Evolutionary conservation across 805 yeast species (phyloP).

Genomic region (Metschnikowia aberdeeniae): DNA sequence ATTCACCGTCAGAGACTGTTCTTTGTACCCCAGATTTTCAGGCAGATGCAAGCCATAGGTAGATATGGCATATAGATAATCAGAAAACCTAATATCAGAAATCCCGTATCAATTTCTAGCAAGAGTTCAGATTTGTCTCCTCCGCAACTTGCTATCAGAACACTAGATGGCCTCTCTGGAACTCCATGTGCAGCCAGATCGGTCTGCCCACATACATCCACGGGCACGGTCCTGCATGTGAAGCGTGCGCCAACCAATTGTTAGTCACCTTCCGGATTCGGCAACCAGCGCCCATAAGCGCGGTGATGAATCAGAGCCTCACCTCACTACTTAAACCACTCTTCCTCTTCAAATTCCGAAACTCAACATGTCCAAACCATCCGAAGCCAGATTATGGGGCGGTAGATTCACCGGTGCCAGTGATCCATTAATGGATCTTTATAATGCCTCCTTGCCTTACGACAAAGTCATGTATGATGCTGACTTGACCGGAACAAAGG

Average conservation of each 20-base stretch:
- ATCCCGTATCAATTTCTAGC: no score
- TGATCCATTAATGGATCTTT: constrained; percentile 95
- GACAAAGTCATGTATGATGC: constrained; percentile 94
- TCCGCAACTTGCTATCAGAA: no score
- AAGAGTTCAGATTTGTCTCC: no score
- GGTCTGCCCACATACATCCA: not conserved
- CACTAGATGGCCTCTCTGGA: no score
- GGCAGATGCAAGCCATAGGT: constrained; percentile 93
- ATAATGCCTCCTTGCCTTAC: constrained; percentile 95
- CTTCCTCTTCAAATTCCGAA: not conserved
- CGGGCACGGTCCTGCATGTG: not conserved
- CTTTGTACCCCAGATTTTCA: constrained; percentile 94
- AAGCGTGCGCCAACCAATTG: not conserved
- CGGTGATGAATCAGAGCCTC: constrained; percentile 21
- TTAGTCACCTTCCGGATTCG: constrained; percentile 9
- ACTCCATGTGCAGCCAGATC: not conserved
- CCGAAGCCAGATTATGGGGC: constrained; percentile 88
- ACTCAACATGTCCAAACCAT: constrained; percentile 34
- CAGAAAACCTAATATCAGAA: not conserved
- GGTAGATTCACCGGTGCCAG: constrained; percentile 97
- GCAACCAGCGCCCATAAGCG: constrained; percentile 17
- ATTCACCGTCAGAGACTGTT: constrained; percentile 97
- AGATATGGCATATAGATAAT: no score
- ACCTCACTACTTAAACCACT: not conserved
- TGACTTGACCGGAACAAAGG: constrained; percentile 90